Conservation (phyloP, 305 asterid species). For the Fraxinus velutina region DNA sequence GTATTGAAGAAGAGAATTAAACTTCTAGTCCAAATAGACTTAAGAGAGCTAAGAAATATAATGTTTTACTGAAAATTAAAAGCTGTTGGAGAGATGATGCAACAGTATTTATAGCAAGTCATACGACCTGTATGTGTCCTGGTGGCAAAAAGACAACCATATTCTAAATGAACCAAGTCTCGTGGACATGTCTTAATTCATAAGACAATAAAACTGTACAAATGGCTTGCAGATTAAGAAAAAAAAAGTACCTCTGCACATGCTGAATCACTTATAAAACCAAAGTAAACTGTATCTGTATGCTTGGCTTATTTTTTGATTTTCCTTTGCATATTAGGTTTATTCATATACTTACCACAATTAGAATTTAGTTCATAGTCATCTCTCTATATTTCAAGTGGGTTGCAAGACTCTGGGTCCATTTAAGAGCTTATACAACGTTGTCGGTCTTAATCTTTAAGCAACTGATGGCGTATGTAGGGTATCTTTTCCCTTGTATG, state of each 20-base stretch:
- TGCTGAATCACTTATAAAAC: background rate
- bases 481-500: slow-evolving; percentile 14
- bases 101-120: background rate
- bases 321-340: background rate
- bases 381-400: slow-evolving; percentile 6
- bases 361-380: background rate
- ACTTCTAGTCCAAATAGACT: background rate
- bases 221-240: background rate
- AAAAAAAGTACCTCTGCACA: background rate
- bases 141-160: background rate
- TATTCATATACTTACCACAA: background rate
- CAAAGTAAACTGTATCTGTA: background rate
- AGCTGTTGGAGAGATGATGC: slow-evolving; percentile 9
- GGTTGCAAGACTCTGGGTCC: background rate
- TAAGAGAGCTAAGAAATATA: background rate
- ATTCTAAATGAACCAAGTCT: background rate
- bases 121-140: background rate
- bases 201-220: background rate
- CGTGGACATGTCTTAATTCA: background rate
- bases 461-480: slow-evolving; percentile 2
- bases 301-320: slow-evolving; percentile 9
- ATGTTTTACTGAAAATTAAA: background rate
- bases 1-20: background rate
- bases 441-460: slow-evolving; percentile 1
- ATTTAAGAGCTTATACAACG: background rate